Conservation (phyloP, 805 yeast species). For the Limtongia smithiae region DNA sequence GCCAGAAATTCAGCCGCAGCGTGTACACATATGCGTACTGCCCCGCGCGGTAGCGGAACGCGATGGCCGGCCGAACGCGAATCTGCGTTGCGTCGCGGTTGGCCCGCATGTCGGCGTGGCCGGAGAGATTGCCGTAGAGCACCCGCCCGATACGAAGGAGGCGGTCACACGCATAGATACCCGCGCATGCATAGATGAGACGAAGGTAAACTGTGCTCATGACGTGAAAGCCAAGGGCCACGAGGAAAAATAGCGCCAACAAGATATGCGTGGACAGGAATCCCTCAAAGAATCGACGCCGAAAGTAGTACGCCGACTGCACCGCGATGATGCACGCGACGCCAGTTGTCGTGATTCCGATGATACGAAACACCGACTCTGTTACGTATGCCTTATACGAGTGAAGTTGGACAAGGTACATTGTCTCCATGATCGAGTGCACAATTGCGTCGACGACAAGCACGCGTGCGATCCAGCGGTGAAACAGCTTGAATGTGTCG, state of each 20-base stretch:
- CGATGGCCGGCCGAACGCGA: constrained; percentile 7
- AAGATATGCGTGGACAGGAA: constrained; percentile 56
- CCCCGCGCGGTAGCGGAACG: constrained; percentile 19
- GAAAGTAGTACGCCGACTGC: constrained; percentile 51
- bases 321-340: constrained; percentile 45
- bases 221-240: constrained; percentile 55
- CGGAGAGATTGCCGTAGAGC: constrained; percentile 51
- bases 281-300: constrained; percentile 55
- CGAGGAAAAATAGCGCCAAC: constrained; percentile 51
- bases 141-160: constrained; percentile 54
- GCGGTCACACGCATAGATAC: constrained; percentile 70
- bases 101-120: constrained; percentile 32
- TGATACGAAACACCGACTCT: not conserved
- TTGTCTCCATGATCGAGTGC: constrained; percentile 58
- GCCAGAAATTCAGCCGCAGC: constrained; percentile 23
- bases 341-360: constrained; percentile 41
- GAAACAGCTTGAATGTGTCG: constrained; percentile 58
- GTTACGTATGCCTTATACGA: not conserved
- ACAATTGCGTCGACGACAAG: constrained; percentile 44
- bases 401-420: constrained; percentile 21
- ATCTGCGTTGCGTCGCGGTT: constrained; percentile 13
- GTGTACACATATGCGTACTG: constrained; percentile 25
- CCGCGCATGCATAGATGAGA: constrained; percentile 39
- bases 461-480: constrained; percentile 60
- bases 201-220: constrained; percentile 39